phyloP scores from a whole-genome alignment of 2,329 filamentous ascomycete genomes.

The Aspergillus sclerotialis region DNA sequence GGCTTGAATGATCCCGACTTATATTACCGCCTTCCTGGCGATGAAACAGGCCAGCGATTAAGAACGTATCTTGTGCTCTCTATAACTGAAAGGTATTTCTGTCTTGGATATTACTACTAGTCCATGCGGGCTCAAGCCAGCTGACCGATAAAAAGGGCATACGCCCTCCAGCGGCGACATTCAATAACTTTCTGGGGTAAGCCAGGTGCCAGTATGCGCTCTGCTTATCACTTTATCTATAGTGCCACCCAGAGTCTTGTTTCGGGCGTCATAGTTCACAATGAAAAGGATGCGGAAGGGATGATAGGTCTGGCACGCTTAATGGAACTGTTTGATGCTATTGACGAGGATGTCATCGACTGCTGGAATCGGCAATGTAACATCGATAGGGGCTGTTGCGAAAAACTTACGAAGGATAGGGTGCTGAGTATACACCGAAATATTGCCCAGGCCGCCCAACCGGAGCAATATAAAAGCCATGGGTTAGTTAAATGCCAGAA shows the following conservation, averaged over 20 bases:
- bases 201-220: conserved; percentile 32
- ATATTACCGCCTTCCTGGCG: conserved; percentile 28
- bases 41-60: conserved; percentile 34
- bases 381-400: conserved; percentile 56
- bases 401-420: conserved; percentile 63
- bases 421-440: conserved; percentile 30
- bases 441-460: conserved; percentile 24
- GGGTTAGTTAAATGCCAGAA: conserved; percentile 32
- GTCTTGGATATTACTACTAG: too few relatives aligned
- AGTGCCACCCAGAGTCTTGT: conserved; percentile 28
- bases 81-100: conserved; percentile 29
- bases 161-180: conserved; percentile 37
- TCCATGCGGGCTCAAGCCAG: background rate
- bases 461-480: conserved; percentile 29
- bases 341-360: conserved; percentile 37
- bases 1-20: conserved; percentile 34
- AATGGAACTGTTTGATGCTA: conserved; percentile 39
- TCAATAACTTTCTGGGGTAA: conserved; percentile 37
- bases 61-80: conserved; percentile 31
- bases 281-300: conserved; percentile 35
- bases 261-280: conserved; percentile 36
- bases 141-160: conserved; percentile 24
- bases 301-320: conserved; percentile 38
- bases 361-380: conserved; percentile 46
- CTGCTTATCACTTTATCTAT: conserved; percentile 35